Base-by-base conservation (phyloP, 1,284 basidiomycete genomes). In the Ceratobasidium sp. region DNA sequence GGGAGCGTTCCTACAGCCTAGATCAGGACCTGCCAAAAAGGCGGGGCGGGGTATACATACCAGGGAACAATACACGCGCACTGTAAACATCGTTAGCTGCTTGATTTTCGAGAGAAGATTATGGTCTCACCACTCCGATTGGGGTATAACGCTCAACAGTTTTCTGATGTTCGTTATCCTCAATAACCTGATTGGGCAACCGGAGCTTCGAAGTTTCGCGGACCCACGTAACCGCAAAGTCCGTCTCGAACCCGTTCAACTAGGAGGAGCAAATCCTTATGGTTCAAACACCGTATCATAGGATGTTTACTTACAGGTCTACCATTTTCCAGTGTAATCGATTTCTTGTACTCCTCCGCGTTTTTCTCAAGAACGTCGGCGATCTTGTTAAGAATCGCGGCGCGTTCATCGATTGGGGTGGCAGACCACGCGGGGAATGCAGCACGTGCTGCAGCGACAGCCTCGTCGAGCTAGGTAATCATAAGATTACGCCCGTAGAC, bases 121-220 rank as follows among this genome's bases (percentile, higher is more conserved):
- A 48, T 46, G 27, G 3, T 48, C 73, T 67, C 46, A 76, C 73
- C 2, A 76, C 73, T n/a, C 73, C 73, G 18, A 76, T 66, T 5
- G 73, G 73, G 12, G 66, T 62, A 30, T 62, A 62, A 20, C 73
- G 62, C 27, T 76, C 73, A 33, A 41, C 44, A n/a, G 65, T 65
- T 20, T 50, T 48, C 62, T 44, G 27, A 7, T 55, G 50, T 14
- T 76, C 73, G 46, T 66, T 76, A 16, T 76, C 73, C n/a, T 67
- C 73, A 35, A 76, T 20, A 23, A 76, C 50, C 18, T 41, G 66
- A 4, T 66, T 50, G 14, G 73, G 73, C 20, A 66, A 8, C 3
- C 73, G 73, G 16, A 76, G 62, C 18, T 66, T 76, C 18, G 73
- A 64, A 23, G 73, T 76, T 38, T 64, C 73, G 33, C 73, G 73